Percentiles rank a stretch among this genome's conserved stretches.
Evolutionary conservation across 208 protist genomes (phyloP).

Genomic region (Wallacemonas collosoma): DNA sequence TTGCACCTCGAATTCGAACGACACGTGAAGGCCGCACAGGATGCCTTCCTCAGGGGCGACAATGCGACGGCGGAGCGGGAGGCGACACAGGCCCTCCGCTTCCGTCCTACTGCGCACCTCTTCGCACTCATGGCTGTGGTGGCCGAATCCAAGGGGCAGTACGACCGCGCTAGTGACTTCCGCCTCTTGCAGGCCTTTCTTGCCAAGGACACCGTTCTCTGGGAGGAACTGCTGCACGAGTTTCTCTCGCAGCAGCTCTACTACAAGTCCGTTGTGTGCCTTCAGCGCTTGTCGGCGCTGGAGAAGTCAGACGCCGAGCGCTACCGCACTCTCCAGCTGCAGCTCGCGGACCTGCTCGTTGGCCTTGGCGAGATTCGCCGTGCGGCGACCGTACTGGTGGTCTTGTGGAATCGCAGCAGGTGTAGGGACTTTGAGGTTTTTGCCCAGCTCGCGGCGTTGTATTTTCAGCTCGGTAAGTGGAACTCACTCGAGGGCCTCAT

Average conservation of each 20-base stretch:
- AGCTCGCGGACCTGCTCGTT: slow-evolving; percentile 85
- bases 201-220: slow-evolving; percentile 71
- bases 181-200: slow-evolving; percentile 87
- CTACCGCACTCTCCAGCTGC: slow-evolving; percentile 79
- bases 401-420: slow-evolving; percentile 77
- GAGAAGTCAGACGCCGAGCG: slow-evolving; percentile 54
- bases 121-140: slow-evolving; percentile 84
- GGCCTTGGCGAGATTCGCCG: slow-evolving; percentile 81
- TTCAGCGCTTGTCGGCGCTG: slow-evolving; percentile 76
- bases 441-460: slow-evolving; percentile 80
- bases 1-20: slow-evolving; percentile 63
- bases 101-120: slow-evolving; percentile 78
- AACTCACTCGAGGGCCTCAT: slow-evolving; percentile 78
- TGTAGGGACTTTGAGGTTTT: slow-evolving; percentile 90
- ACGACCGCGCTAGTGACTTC: slow-evolving; percentile 86
- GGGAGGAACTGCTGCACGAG: slow-evolving; percentile 87
- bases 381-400: slow-evolving; percentile 65
- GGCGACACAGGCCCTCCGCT: slow-evolving; percentile 71
- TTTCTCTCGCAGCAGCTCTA: slow-evolving; percentile 80
- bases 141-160: slow-evolving; percentile 79
- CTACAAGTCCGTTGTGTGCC: slow-evolving; percentile 88
- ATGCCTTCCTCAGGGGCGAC: slow-evolving; percentile 66
- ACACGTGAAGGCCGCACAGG: slow-evolving; percentile 70
- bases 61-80: slow-evolving; percentile 59
- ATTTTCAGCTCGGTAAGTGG: slow-evolving; percentile 90